A percentile compares a stretch with the other conserved stretches of the same genome.
Evolutionary conservation across 768 basidiomycete species (phyloP).

Genomic region (Lyophyllum decastes): DNA sequence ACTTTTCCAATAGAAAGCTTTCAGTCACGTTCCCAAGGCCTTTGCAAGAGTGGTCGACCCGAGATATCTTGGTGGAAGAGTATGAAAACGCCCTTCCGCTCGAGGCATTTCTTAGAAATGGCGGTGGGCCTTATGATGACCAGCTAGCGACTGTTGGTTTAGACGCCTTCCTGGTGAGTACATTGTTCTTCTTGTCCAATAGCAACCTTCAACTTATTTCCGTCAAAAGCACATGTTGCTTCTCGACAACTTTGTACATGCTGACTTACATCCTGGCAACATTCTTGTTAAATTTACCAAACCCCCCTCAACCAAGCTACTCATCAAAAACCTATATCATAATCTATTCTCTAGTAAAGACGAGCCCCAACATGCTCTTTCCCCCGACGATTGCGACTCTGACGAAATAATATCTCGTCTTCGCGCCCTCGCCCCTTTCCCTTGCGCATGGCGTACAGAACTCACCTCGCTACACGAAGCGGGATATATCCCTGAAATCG

Average conservation of each 20-base stretch:
- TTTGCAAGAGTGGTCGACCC: slow-evolving; percentile 76
- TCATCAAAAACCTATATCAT: slow-evolving; percentile 61
- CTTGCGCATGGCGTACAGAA: slow-evolving; percentile 68
- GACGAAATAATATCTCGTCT: slow-evolving; percentile 73
- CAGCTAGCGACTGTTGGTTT: slow-evolving; percentile 90
- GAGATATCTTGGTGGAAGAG: slow-evolving; percentile 88
- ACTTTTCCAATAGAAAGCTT: slow-evolving; percentile 79
- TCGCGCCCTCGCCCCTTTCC: slow-evolving; percentile 55
- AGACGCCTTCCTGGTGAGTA: slow-evolving; percentile 90
- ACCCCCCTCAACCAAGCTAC: slow-evolving; percentile 68
- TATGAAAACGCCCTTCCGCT: slow-evolving; percentile 91
- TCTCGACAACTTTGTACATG: slow-evolving; percentile 96
- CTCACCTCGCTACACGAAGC: slow-evolving; percentile 58
- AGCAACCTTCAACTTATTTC: slow-evolving; percentile 1
- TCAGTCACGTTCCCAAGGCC: slow-evolving; percentile 92
- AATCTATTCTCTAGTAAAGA: slow-evolving; percentile 45
- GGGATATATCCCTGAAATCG: slow-evolving; percentile 91
- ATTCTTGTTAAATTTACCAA: slow-evolving; percentile 98
- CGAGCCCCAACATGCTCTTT: slow-evolving; percentile 27
- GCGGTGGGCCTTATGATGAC: slow-evolving; percentile 90
- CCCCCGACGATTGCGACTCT: slow-evolving; percentile 49
- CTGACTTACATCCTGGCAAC: slow-evolving; percentile 90
- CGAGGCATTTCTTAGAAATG: slow-evolving; percentile 83
- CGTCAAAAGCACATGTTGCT: slow-evolving; percentile 87
- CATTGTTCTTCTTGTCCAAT: background rate